Percentiles rank a stretch among this genome's conserved stretches.
These are phyloP conservation scores for Thuidium tamariscinum DNA, from an alignment of 225 moss, liverwort and hornwort genomes.

Conservation along the genomic window DNA sequence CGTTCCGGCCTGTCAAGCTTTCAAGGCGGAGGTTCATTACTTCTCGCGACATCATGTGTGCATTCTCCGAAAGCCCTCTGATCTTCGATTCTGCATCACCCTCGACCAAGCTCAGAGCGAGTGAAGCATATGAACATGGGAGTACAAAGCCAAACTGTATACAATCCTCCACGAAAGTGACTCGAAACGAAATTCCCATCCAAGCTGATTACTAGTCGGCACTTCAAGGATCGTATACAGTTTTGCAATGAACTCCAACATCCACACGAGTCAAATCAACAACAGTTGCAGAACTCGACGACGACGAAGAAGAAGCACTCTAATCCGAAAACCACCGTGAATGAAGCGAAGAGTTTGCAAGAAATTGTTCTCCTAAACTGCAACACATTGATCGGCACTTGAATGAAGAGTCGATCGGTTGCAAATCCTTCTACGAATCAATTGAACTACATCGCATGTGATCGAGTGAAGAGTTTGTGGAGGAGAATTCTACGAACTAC, in stretches of 20 bases:
- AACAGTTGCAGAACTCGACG: neutral
- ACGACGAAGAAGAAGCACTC: too few species aligned
- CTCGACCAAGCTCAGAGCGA: neutral
- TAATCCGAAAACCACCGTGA: neutral
- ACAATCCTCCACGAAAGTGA: neutral
- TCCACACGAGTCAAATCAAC: neutral
- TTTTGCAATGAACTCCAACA: conserved; percentile 36
- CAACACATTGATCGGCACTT: too few species aligned
- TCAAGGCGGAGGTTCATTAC: neutral
- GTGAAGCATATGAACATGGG: neutral
- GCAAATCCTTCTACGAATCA: neutral
- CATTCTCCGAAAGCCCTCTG: neutral
- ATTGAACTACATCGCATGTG: neutral
- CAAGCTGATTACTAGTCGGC: neutral
- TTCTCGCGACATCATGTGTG: too few species aligned
- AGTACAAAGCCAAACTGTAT: conserved; percentile 33
- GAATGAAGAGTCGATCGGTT: neutral
- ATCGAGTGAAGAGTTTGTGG: neutral
- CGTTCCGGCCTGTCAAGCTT: neutral
- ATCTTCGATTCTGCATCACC: neutral
- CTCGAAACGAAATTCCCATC: neutral
- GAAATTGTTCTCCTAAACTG: neutral
- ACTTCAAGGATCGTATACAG: conserved; percentile 26
- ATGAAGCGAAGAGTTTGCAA: neutral
- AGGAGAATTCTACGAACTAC: neutral